Evolutionary conservation across 129 eudicot species (phyloP), one percentile per base, ranked within the genome.

Genomic region (Tagetes patula): DNA sequence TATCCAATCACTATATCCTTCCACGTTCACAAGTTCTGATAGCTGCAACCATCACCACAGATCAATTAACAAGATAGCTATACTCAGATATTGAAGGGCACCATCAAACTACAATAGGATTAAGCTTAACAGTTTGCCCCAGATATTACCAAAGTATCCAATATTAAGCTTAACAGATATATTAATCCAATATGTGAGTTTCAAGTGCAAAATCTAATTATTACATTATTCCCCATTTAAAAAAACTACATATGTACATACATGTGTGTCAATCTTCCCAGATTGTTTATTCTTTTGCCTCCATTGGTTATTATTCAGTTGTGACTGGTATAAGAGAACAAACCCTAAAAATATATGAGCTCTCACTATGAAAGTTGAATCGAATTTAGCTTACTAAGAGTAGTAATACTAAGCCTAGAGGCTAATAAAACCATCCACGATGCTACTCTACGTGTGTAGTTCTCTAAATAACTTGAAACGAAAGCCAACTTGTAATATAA

Each of bases 1-100:
- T 74, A 94, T 94, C 98, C 98, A 94, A 72, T 89, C 96, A 77
- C 92, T 84, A 73, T 94, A 94, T 65, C 96, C 98, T 78, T 94
- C 96, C 84, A 87, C 85, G 13, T 80, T 94, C 72, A 89, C 98
- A 77, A 94, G 98, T 72, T 94, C 98, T 52, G 96, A 86, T 86
- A 94, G 76, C 98, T 90, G 92, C 80, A 81, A 50, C 38, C 82
- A 67, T 66, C 47, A 65, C 68, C 56, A 77, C 31, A 58, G 37
- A 47, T 60, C 27, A 69, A 37, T 50, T 14, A 53, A 55, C 58
- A 81, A 42, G 40, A 69, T 52, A 52, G 20, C 41, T 54, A 73
- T 54, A 50, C 41, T 40, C 6, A 45, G 63, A 69, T 12, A 72
- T 12, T 33, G 6, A 72, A 75, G 20, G 8, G 60, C 39, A 47